Conservation (phyloP, 2,329 filamentous ascomycete genomes). For the Dothistroma pini region DNA sequence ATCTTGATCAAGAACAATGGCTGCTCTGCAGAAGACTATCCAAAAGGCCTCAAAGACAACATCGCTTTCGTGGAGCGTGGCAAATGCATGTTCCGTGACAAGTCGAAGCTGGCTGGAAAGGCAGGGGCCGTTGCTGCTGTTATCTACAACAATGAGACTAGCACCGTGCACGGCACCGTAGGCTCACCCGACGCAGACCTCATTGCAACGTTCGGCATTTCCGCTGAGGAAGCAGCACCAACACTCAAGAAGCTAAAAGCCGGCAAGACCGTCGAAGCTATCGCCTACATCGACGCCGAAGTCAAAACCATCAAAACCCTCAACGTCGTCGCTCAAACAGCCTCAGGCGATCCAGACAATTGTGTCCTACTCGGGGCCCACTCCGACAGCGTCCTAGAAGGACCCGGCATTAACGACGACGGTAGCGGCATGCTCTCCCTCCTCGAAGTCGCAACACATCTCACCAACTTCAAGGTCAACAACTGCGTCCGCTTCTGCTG, state of each 20-base stretch:
- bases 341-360: conserved; percentile 50
- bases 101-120: conserved; percentile 63
- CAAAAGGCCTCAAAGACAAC: conserved; percentile 54
- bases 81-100: conserved; percentile 66
- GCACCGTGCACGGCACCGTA: conserved; percentile 44
- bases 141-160: conserved; percentile 70
- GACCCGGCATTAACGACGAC: conserved; percentile 74
- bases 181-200: conserved; percentile 66
- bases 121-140: conserved; percentile 69
- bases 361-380: conserved; percentile 42
- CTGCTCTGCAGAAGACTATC: conserved; percentile 63
- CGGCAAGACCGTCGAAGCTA: conserved; percentile 17
- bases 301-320: conserved; percentile 21
- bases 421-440: conserved; percentile 63
- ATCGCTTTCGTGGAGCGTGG: conserved; percentile 71
- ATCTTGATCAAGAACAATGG: conserved; percentile 59
- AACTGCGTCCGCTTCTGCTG: conserved; percentile 66
- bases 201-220: conserved; percentile 66
- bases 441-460: conserved; percentile 56
- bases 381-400: conserved; percentile 47
- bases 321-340: conserved; percentile 21
- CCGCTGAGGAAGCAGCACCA: conserved; percentile 28
- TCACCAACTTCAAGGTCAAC: conserved; percentile 68
- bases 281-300: conserved; percentile 24
- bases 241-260: conserved; percentile 19